A percentile compares a stretch with the other conserved stretches of the same genome.
phyloP scores from a whole-genome alignment of 805 yeast species.

The Suhomyces pyralidae region DNA sequence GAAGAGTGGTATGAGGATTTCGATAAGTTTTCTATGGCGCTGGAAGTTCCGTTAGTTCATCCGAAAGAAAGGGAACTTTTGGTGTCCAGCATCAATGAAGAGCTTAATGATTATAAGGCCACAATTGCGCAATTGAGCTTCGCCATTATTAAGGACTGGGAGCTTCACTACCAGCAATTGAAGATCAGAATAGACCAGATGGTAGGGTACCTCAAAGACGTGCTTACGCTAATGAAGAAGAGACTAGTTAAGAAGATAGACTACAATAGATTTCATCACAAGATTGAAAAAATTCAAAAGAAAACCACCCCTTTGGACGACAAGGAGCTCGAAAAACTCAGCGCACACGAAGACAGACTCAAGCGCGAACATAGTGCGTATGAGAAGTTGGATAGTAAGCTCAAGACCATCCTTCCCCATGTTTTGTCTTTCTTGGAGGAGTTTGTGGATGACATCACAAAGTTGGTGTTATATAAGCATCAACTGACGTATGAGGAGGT shows the following conservation, averaged over 20 bases:
- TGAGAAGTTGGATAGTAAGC: conserved; percentile 30
- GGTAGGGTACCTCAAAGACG: conserved; percentile 33
- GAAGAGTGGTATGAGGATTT: conserved; percentile 29
- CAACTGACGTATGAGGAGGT: conserved; percentile 31
- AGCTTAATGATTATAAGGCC: conserved; percentile 23
- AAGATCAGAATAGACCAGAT: conserved; percentile 37
- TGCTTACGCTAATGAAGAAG: conserved; percentile 41
- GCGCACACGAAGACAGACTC: conserved; percentile 25
- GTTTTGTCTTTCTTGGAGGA: conserved; percentile 46
- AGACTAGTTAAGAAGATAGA: conserved; percentile 41
- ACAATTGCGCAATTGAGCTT: conserved; percentile 15
- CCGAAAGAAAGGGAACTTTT: conserved; percentile 33
- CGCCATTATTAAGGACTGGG: conserved; percentile 20
- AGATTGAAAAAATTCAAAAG: conserved; percentile 37
- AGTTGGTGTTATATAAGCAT: conserved; percentile 38
- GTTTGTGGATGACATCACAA: conserved; percentile 42
- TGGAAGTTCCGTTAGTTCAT: conserved; percentile 31
- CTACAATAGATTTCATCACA: conserved; percentile 34
- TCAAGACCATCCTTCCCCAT: conserved; percentile 36
- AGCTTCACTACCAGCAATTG: conserved; percentile 24
- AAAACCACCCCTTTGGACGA: conserved; percentile 31
- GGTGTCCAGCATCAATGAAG: conserved; percentile 23
- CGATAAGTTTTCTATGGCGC: conserved; percentile 25
- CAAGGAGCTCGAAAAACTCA: conserved; percentile 37
- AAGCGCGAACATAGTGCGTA: conserved; percentile 29